Evolutionary conservation across 108 stramenopile species (phyloP), one percentile per base, ranked within the genome.

Genomic region (Pseudonitzschia multistriata): DNA sequence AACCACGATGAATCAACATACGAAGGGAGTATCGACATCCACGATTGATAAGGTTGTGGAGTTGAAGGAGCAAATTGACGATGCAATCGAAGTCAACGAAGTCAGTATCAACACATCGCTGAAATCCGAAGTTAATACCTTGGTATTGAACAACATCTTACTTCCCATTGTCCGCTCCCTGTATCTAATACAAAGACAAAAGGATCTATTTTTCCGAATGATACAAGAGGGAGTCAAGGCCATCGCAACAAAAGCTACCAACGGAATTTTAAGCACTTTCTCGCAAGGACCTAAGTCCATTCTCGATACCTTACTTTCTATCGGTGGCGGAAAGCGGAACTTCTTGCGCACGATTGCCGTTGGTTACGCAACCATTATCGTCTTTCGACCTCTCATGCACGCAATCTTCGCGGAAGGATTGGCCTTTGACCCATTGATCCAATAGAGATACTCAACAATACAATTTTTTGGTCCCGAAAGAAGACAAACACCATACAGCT

Each of bases 371-470:
- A 62, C 42, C 21, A 60, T 74, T 8, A 5, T 80, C 14, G 11
- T 80, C 15, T 29, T 74, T 14, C 70, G 79, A n/a, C 79, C 79
- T 28, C 8, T 74, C 24, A n/a, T 74, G 10, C 49, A 69, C 31
- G 79, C 66, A 24, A 31, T 71, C 1, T 22, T 74, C 21, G 49
- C 74, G 1, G 74, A 75, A 63, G 74, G 57, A 15, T 52, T 52
- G 11, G 50, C 22, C 21, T 52, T 52, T 8, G 50, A 52, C 11
- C 50, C 50, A 25, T 52, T 52, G 50, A 52, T 52, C 4, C 11
- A 52, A 24, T 52, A 52, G 22, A 24, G 4, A 25, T 11, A 10
- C 50, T 24, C 3, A 42, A 2, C 21, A 52, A 4, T 52, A 24
- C 8, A 4, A 7, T 2, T 25, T 5, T 7, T 25, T 8, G 19